phyloP scores from a whole-genome alignment of 2,329 filamentous ascomycete genomes.

The Phaeosphaeria sp. region DNA sequence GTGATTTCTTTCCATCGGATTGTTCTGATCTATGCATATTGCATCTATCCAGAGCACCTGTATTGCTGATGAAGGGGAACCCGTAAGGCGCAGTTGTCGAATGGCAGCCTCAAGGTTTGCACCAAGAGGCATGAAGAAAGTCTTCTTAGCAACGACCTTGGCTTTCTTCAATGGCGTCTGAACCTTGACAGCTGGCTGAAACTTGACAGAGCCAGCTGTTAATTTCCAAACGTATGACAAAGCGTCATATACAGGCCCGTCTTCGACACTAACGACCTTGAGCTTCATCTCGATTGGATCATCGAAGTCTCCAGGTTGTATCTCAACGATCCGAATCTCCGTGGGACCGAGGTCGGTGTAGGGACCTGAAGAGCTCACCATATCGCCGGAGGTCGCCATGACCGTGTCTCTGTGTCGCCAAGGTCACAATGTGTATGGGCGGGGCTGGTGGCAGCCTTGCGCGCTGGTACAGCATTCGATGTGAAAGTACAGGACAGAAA shows the following conservation, averaged over 20 bases:
- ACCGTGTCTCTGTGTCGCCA: too few relatives aligned
- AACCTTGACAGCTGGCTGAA: too few relatives aligned
- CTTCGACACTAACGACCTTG: not conserved
- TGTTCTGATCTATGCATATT: not conserved
- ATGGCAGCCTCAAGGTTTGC: not conserved
- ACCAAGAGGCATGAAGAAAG: not conserved
- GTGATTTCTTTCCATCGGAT: not conserved
- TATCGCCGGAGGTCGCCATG: not conserved
- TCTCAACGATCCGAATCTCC: not conserved
- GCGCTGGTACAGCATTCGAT: too few relatives aligned
- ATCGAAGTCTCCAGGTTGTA: not conserved
- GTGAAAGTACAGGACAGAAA: too few relatives aligned
- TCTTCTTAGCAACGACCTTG: not conserved
- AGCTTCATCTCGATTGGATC: not conserved
- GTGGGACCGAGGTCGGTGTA: not conserved
- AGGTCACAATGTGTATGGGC: too few relatives aligned
- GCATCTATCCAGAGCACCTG: not conserved
- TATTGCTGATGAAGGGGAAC: not conserved
- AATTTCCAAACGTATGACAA: not conserved
- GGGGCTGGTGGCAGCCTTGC: too few relatives aligned
- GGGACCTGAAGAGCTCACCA: not conserved
- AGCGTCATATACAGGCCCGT: not conserved
- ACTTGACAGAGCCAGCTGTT: not conserved
- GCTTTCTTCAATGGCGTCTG: not conserved
- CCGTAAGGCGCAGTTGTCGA: not conserved